Evolutionary conservation across 768 basidiomycete species (phyloP).

Genomic region (Serpula lacrymans): DNA sequence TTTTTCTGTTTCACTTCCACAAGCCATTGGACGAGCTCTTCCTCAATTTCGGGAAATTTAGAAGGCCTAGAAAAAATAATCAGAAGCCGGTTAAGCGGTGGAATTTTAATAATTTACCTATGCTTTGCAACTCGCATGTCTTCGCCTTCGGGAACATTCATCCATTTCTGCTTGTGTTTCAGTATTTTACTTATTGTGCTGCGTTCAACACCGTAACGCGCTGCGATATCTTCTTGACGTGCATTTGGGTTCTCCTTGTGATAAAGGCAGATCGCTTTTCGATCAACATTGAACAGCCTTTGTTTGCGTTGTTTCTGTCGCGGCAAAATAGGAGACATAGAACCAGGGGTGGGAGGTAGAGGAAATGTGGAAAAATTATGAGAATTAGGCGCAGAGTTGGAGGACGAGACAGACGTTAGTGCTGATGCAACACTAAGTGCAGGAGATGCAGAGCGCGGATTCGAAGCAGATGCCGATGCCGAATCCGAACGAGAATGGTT

Average conservation of each 20-base stretch:
- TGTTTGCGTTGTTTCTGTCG: constrained; percentile 61
- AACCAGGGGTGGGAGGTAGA: constrained; percentile 23
- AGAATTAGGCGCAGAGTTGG: constrained; percentile 24
- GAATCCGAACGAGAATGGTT: constrained; percentile 47
- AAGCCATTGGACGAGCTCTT: constrained; percentile 58
- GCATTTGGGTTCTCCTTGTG: constrained; percentile 60
- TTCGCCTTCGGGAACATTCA: constrained; percentile 60
- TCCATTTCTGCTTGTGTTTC: constrained; percentile 81
- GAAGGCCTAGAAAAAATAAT: constrained; percentile 50
- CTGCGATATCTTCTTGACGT: constrained; percentile 84
- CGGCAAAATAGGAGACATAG: constrained; percentile 26
- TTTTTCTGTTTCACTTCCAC: constrained; percentile 47
- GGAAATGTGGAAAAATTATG: constrained; percentile 28
- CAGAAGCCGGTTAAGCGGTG: constrained; percentile 9
- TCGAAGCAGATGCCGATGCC: constrained; percentile 35
- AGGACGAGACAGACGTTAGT: constrained; percentile 50
- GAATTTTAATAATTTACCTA: constrained; percentile 40
- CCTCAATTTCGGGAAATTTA: constrained; percentile 79
- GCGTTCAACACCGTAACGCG: constrained; percentile 73
- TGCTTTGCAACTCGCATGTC: constrained; percentile 63
- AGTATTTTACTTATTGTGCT: constrained; percentile 94
- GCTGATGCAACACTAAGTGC: constrained; percentile 55
- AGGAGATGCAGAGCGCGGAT: constrained; percentile 59
- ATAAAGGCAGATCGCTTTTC: constrained; percentile 71
- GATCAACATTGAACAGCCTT: constrained; percentile 70